Evolutionary conservation across 75 land plant species (phyloP).

Genomic region (Picea glauca): DNA sequence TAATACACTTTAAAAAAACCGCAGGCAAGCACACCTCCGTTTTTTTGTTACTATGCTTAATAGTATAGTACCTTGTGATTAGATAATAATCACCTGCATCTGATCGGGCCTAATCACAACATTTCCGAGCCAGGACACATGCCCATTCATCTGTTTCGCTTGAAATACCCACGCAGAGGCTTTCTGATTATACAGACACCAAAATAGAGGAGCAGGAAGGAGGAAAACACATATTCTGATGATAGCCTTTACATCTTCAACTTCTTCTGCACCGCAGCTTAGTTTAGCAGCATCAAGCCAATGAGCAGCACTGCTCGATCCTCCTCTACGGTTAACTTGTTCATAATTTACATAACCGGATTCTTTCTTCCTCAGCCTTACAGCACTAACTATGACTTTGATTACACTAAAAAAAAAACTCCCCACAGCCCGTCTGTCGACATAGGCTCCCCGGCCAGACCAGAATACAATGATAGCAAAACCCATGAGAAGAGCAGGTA

Average conservation of each 20-base stretch:
- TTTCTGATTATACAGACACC: slow-evolving; percentile 30
- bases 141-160: slow-evolving; percentile 26
- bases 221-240: slow-evolving; percentile 22
- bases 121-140: slow-evolving; percentile 27
- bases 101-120: slow-evolving; percentile 32
- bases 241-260: slow-evolving; percentile 35
- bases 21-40: background rate
- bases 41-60: no score
- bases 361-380: slow-evolving; percentile 9
- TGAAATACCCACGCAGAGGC: slow-evolving; percentile 40
- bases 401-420: slow-evolving; percentile 23
- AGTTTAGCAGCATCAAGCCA: slow-evolving; percentile 35
- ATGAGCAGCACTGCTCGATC: slow-evolving; percentile 4
- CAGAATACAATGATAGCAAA: slow-evolving; percentile 25
- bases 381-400: slow-evolving; percentile 21
- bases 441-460: slow-evolving; percentile 20
- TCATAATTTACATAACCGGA: background rate
- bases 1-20: background rate
- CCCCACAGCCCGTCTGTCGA: slow-evolving; percentile 26
- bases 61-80: background rate
- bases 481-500: slow-evolving; percentile 36
- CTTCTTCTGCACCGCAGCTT: slow-evolving; percentile 14
- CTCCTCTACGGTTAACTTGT: background rate
- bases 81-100: slow-evolving; percentile 24
- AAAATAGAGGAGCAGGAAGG: slow-evolving; percentile 29